These are phyloP conservation scores for Yamadazyma olivae DNA, from an alignment of 805 yeast species.

Conservation along the genomic window DNA sequence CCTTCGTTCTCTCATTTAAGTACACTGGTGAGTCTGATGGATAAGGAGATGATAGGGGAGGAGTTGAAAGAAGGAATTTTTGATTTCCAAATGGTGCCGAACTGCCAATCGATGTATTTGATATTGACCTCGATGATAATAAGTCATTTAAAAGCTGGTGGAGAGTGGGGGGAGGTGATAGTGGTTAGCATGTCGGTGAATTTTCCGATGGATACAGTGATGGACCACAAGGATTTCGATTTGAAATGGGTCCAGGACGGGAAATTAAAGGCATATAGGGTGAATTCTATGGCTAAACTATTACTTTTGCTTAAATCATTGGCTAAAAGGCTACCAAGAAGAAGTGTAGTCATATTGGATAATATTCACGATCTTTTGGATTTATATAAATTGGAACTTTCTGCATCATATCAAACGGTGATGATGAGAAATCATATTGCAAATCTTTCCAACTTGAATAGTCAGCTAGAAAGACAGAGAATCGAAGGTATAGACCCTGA, in stretches of 20 bases:
- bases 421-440: slow-evolving; percentile 30
- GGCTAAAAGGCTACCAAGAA: background rate
- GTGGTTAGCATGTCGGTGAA: slow-evolving; percentile 28
- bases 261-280: slow-evolving; percentile 3
- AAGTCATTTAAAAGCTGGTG: slow-evolving; percentile 22
- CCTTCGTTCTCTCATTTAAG: too few species aligned
- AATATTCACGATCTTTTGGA: slow-evolving; percentile 36
- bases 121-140: slow-evolving; percentile 22
- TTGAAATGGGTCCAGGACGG: slow-evolving; percentile 15
- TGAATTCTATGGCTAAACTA: slow-evolving; percentile 9
- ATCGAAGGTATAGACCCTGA: slow-evolving; percentile 21
- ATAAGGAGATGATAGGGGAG: too few species aligned
- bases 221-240: slow-evolving; percentile 17
- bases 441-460: slow-evolving; percentile 18
- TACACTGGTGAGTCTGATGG: too few species aligned
- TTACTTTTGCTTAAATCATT: slow-evolving; percentile 4
- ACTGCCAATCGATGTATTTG: slow-evolving; percentile 18
- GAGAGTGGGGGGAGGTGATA: slow-evolving; percentile 16
- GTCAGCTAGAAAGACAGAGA: slow-evolving; percentile 16
- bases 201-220: slow-evolving; percentile 27
- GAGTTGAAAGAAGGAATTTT: slow-evolving; percentile 25
- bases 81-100: slow-evolving; percentile 39
- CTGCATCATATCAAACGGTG: slow-evolving; percentile 30
- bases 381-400: slow-evolving; percentile 29
- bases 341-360: slow-evolving; percentile 18